phyloP scores from a whole-genome alignment of 148 eudicot species.

The Amaranthus cruentus region DNA sequence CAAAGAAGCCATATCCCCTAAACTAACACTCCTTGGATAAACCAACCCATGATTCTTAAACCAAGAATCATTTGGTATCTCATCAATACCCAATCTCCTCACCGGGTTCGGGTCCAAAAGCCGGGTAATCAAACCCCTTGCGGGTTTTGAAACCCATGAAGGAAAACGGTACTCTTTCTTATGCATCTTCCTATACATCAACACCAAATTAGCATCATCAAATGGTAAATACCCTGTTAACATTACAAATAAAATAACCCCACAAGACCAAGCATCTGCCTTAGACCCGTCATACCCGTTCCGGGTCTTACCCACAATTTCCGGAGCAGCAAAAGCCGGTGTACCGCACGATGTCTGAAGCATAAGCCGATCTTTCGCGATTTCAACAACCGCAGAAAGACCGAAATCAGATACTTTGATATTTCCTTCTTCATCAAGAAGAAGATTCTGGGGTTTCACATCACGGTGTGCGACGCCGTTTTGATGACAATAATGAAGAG shows the following conservation, averaged over 20 bases:
- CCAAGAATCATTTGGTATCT: slow-evolving; percentile 44
- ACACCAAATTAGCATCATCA: slow-evolving; percentile 52
- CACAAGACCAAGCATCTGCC: slow-evolving; percentile 89
- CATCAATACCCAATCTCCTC: slow-evolving; percentile 48
- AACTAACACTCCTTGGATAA: slow-evolving; percentile 23
- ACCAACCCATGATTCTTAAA: slow-evolving; percentile 35
- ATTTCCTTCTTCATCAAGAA: slow-evolving; percentile 46
- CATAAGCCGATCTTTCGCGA: slow-evolving; percentile 4
- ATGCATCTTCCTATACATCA: slow-evolving; percentile 59
- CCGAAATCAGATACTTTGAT: slow-evolving; percentile 68
- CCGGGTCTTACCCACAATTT: slow-evolving; percentile 38
- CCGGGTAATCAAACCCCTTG: slow-evolving; percentile 36
- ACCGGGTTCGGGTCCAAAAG: slow-evolving; percentile 73
- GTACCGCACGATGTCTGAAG: slow-evolving; percentile 81
- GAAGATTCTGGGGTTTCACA: slow-evolving; percentile 68
- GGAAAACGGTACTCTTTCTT: slow-evolving; percentile 52
- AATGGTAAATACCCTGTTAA: slow-evolving; percentile 61
- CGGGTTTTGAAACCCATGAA: slow-evolving; percentile 38
- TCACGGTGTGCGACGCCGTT: slow-evolving; percentile 78
- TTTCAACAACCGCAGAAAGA: slow-evolving; percentile 51
- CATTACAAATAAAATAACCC: slow-evolving; percentile 59
- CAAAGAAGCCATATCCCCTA: slow-evolving; percentile 27
- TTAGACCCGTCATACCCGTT: slow-evolving; percentile 65
- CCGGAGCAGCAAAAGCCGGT: slow-evolving; percentile 59
- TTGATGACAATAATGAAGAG: slow-evolving; percentile 59